Base-by-base conservation (phyloP, 2,329 filamentous ascomycete species). In the Clonostachys rosea region DNA sequence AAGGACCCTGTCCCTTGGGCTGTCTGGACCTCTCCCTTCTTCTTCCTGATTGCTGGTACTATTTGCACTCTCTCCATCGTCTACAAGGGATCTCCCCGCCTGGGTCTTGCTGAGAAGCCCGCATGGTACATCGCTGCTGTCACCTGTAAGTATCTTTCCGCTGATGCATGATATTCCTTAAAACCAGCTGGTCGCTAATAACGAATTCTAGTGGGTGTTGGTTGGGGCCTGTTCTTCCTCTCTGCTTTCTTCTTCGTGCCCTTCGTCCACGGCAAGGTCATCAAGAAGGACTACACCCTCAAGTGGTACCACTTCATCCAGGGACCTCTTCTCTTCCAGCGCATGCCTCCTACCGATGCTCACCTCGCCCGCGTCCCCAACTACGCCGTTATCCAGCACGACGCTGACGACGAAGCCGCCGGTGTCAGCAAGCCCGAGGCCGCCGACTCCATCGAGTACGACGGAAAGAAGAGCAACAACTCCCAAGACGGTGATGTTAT, bases 1-100 rank as follows among this genome's bases (percentile, higher is more conserved):
- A 83, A 76, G 66, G 83, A 88, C 65, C 86, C 87, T 6, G 74
- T 88, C 3, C 77, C 74, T 7, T 89, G 84, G 85, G 86, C 86
- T 24, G 78, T 91, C 47, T 89, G 75, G 68, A 84, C 78, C 45
- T 83, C 85, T 2, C 87, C 87, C 10, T 81, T 87, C 68, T 91
- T 84, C 71, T 91, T 91, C 76, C 79, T 90, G 47, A 79, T 91
- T 49, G 85, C 87, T 47, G 84, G 76, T 47, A 88, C 84, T 49
- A 69, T 91, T 58, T 89, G 86, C 69, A 87, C 86, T 0, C 74
- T 91, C 6, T 89, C 84, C 40, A 83, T 91, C 56, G 86, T 91
- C 55, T 90, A 89, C 78, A 90, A 91, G 75, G 87, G 87, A 34
- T 89, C 86, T 10, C 86, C 87, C 20, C 83, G 73, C 49, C 76